Percentiles rank a stretch among this genome's conserved stretches.
Evolutionary conservation across 139 green algal genomes (phyloP).

Genomic region (Chlorella sp.): DNA sequence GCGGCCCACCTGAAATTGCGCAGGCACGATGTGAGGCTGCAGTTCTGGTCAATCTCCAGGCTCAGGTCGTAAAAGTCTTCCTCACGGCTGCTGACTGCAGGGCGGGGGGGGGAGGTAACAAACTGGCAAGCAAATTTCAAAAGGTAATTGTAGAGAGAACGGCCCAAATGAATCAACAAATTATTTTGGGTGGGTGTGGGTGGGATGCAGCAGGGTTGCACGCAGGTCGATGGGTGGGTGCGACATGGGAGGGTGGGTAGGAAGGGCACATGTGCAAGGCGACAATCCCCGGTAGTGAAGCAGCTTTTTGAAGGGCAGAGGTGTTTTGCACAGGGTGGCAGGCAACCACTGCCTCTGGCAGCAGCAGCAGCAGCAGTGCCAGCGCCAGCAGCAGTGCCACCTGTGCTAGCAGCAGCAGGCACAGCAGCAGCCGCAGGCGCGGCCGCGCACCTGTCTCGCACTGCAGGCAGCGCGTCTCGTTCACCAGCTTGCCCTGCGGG

Average conservation of each 20-base stretch:
- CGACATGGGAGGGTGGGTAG: no score
- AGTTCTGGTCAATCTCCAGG: slow-evolving; percentile 96
- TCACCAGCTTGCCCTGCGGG: slow-evolving; percentile 81
- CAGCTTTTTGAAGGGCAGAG: background rate
- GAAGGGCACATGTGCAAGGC: no score
- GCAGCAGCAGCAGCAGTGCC: background rate
- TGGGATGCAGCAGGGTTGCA: no score
- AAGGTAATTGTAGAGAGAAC: no score
- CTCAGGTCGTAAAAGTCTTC: slow-evolving; percentile 96
- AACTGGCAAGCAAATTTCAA: no score
- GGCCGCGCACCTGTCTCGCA: slow-evolving; percentile 79
- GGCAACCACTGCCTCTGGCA: no score
- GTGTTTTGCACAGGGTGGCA: no score
- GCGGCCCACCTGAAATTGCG: slow-evolving; percentile 84
- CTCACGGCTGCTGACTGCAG: slow-evolving; percentile 64
- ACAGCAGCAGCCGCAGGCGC: background rate
- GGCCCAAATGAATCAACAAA: no score
- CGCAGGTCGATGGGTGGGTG: no score
- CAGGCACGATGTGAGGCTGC: slow-evolving; percentile 85
- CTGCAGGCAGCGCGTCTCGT: slow-evolving; percentile 93
- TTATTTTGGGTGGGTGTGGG: no score
- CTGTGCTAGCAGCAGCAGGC: background rate
- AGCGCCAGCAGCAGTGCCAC: background rate
- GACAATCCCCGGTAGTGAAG: background rate
- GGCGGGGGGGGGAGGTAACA: no score